Evolutionary conservation across 495 filamentous ascomycete species (phyloP).

Genomic region (Lasiosphaeria miniovina): DNA sequence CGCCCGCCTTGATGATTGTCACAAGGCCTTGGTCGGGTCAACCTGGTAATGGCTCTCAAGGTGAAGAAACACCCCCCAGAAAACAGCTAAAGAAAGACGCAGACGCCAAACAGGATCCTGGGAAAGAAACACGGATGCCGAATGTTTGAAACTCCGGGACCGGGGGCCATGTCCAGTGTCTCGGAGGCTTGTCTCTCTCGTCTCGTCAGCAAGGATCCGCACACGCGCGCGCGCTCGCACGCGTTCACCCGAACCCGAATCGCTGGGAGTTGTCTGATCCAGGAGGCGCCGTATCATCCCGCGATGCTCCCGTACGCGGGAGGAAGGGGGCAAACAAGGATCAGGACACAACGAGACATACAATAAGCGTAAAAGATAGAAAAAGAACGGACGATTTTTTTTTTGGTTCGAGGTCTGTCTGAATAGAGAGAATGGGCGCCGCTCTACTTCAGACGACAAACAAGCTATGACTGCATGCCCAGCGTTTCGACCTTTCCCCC

Average conservation of each 20-base stretch:
- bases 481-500: no score
- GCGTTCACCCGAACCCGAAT: no score
- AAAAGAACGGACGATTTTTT: neutral
- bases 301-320: no score
- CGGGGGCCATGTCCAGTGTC: neutral
- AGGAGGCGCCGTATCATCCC: neutral
- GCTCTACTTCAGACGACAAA: neutral
- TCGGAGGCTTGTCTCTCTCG: neutral
- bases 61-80: no score
- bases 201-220: neutral
- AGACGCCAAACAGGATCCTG: neutral
- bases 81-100: no score
- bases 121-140: neutral
- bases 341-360: neutral
- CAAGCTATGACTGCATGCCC: neutral
- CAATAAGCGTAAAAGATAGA: neutral
- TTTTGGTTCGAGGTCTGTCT: neutral
- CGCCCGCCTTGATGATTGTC: no score
- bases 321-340: no score
- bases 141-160: neutral
- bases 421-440: no score
- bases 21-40: no score
- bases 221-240: neutral
- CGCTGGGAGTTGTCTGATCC: neutral
- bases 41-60: no score